Base-by-base conservation (phyloP, 2,329 filamentous ascomycete species). In the Tolypocladium inflatum region DNA sequence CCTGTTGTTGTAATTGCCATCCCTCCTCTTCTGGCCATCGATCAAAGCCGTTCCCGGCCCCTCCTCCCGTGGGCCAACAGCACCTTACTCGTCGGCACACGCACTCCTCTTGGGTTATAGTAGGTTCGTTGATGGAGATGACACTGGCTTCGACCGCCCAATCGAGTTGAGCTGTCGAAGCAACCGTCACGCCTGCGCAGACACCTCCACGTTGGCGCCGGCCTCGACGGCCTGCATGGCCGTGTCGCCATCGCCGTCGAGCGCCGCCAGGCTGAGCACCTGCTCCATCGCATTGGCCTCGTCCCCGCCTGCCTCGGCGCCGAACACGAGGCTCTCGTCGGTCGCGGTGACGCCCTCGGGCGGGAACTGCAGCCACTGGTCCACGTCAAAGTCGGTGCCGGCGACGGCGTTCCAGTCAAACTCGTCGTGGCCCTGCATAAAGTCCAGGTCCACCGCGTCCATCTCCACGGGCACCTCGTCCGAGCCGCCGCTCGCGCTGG, bases 311-410 rank as follows among this genome's bases (percentile, higher is more conserved):
- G 33, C 21, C 37, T 33, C 19, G 39, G 17, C 38, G 39, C 21
- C 23, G 9, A 41, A 9, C 4, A 17, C 23, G 15, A 11, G 37
- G 30, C 68, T 68, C 33, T 74, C 74, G n/a, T 73, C 74, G 9
- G 67, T 64, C 41, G 68, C 70, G 59, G 71, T 75, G 13, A 73
- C 73, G 8, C 75, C 77, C 55, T 82, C 80, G 2, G 75, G 74
- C 7, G 80, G 80, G 61, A 82, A 84, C 59, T 84, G 78, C 26
- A 84, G 72, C 79, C 80, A 84, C 63, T 83, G 80, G 58, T 83
- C 80, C 56, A 83, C 80, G 57, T 84, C 80, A 59, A 83, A 77
- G 60, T 81, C 80, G 10, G 78, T 77, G 7, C 76, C 78, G 19
- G 78, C 72, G 4, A 81, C 71, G 23, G 76, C 76, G 61, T 79